Conservation (phyloP, 768 basidiomycete species). For the Galerina sulciceps region DNA sequence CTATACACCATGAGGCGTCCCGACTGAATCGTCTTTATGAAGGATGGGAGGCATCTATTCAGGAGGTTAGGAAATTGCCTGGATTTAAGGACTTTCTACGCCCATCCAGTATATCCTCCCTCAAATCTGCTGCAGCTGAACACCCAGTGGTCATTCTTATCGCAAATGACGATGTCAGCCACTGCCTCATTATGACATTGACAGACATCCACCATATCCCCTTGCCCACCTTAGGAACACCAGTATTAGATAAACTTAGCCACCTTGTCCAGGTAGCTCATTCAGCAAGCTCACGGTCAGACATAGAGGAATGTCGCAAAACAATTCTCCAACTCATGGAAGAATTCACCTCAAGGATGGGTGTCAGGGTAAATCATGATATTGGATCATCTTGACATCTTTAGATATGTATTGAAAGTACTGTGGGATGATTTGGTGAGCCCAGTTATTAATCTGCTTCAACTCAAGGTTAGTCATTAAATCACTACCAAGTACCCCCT, state of each 20-base stretch:
- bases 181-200: constrained; percentile 7
- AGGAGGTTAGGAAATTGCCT: background rate
- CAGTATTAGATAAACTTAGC: too few species aligned
- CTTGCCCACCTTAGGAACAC: too few species aligned
- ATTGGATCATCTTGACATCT: constrained; percentile 2
- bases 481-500: background rate
- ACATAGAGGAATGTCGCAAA: background rate
- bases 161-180: background rate
- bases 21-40: background rate
- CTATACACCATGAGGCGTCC: background rate
- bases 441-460: constrained; percentile 10
- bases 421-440: constrained; percentile 10
- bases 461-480: constrained; percentile 6
- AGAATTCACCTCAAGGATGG: background rate
- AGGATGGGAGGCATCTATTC: background rate
- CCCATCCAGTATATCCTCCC: too few species aligned
- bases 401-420: background rate
- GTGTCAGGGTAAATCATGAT: background rate
- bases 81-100: too few species aligned
- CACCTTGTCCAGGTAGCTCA: too few species aligned
- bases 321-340: background rate
- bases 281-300: background rate
- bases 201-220: background rate
- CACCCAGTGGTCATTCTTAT: too few species aligned
- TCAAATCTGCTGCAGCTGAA: too few species aligned